These are phyloP conservation scores for Pseudocercospora eumusae DNA, from an alignment of 2,329 filamentous ascomycete species.

Conservation along the genomic window DNA sequence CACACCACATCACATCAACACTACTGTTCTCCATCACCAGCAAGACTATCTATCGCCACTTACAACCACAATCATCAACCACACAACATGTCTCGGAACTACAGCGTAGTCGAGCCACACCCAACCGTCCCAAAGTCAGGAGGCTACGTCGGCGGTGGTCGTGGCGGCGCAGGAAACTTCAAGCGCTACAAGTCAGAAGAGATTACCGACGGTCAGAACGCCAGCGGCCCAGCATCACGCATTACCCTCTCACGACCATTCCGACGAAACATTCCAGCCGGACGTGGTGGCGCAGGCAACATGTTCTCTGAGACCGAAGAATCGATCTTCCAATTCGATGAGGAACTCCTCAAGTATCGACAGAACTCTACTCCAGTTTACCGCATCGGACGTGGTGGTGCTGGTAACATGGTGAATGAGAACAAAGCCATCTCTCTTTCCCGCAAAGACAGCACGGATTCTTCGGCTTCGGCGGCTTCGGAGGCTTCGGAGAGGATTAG, in stretches of 20 bases:
- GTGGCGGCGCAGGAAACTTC: slow-evolving; percentile 62
- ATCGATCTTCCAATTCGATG: slow-evolving; percentile 68
- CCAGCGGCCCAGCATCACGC: slow-evolving; percentile 52
- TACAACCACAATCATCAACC: slow-evolving; percentile 9
- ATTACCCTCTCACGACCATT: slow-evolving; percentile 51
- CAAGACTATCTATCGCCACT: slow-evolving; percentile 5
- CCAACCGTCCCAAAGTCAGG: slow-evolving; percentile 54
- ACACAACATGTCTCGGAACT: slow-evolving; percentile 42
- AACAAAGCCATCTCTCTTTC: not conserved
- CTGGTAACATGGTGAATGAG: slow-evolving; percentile 54
- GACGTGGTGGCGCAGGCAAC: slow-evolving; percentile 62
- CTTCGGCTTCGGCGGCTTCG: slow-evolving; percentile 24
- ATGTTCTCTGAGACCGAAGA: slow-evolving; percentile 55
- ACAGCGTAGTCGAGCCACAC: slow-evolving; percentile 63
- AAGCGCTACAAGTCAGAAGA: slow-evolving; percentile 57
- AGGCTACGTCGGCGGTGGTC: slow-evolving; percentile 55
- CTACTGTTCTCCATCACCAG: slow-evolving; percentile 10
- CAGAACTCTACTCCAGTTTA: slow-evolving; percentile 58
- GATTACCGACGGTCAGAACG: slow-evolving; percentile 51
- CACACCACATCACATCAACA: slow-evolving; percentile 18
- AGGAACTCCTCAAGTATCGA: slow-evolving; percentile 61
- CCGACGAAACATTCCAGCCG: slow-evolving; percentile 58
- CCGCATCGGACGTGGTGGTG: slow-evolving; percentile 64
- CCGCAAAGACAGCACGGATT: slow-evolving; percentile 24
- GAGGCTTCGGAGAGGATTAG: slow-evolving; percentile 30